phyloP scores from a whole-genome alignment of 2,329 filamentous ascomycete species.

The Sordariomycetes sp. region DNA sequence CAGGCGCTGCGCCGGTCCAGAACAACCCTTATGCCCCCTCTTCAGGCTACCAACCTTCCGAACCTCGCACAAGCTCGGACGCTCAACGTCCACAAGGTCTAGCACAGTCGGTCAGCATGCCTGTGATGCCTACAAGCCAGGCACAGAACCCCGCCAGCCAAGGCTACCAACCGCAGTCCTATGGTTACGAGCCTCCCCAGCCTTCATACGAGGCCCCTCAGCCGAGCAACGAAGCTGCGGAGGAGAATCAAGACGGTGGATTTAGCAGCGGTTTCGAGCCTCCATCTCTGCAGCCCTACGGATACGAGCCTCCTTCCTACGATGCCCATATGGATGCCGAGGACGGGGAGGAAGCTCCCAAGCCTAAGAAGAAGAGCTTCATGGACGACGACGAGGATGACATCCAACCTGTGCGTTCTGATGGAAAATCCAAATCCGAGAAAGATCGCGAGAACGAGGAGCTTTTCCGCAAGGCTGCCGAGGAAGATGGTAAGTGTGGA shows the following conservation, averaged over 20 bases:
- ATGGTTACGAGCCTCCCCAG: conserved; percentile 42
- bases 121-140: conserved; percentile 4
- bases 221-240: conserved; percentile 7
- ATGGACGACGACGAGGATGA: conserved; percentile 79
- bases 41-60: conserved; percentile 15
- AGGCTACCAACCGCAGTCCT: conserved; percentile 36
- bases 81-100: conserved; percentile 20
- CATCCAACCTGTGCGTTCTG: conserved; percentile 38
- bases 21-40: conserved; percentile 11
- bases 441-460: conserved; percentile 76
- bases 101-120: conserved; percentile 13
- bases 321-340: conserved; percentile 37
- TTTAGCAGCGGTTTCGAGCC: too few relatives aligned
- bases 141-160: conserved; percentile 9
- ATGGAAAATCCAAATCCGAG: conserved; percentile 55
- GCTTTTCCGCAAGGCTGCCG: conserved; percentile 76
- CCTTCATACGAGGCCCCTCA: conserved; percentile 9
- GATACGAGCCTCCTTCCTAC: conserved; percentile 49
- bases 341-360: conserved; percentile 39
- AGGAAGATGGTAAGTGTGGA: conserved; percentile 54
- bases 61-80: conserved; percentile 3
- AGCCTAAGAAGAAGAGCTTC: conserved; percentile 65
- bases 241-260: conserved; percentile 25
- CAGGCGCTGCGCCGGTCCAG: conserved; percentile 7
- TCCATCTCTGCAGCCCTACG: conserved; percentile 50